These are phyloP conservation scores for Nemania sp. DNA, from an alignment of 2,329 filamentous ascomycete genomes.

Conservation along the genomic window DNA sequence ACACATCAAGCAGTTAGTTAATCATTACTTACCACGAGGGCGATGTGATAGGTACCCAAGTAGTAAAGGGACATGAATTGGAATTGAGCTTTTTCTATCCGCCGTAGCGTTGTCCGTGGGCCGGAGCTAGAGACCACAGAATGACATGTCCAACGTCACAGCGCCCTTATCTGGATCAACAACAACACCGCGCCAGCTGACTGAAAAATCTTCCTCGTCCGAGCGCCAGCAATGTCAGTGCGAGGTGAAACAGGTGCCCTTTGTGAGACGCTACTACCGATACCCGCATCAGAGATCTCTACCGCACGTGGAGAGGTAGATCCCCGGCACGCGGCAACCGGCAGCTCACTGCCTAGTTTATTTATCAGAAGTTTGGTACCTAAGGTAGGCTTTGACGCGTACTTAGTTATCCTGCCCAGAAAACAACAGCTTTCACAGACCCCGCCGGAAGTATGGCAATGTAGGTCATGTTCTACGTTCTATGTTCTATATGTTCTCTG, in stretches of 20 bases:
- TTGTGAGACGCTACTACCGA: slow-evolving; percentile 1
- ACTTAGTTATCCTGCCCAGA: not conserved
- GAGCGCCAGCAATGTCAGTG: not conserved
- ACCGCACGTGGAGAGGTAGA: too few relatives aligned
- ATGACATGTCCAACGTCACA: not conserved
- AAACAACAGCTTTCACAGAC: not conserved
- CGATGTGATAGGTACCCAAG: too few relatives aligned
- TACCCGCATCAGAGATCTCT: not conserved
- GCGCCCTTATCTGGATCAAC: not conserved
- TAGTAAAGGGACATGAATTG: too few relatives aligned
- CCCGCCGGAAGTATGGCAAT: not conserved
- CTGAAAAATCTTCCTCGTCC: not conserved
- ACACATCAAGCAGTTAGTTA: not conserved
- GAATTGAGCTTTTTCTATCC: not conserved
- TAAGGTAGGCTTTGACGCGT: too few relatives aligned
- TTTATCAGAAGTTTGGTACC: not conserved
- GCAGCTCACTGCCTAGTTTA: not conserved
- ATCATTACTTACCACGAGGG: too few relatives aligned
- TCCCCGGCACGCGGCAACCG: not conserved
- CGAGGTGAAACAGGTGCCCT: not conserved
- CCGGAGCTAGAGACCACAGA: not conserved
- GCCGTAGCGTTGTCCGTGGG: not conserved
- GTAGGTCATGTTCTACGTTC: not conserved
- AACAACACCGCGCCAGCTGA: not conserved
- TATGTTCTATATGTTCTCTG: not conserved